phyloP scores from a whole-genome alignment of 1,284 basidiomycete species.

The Ceratobasidium sp. region DNA sequence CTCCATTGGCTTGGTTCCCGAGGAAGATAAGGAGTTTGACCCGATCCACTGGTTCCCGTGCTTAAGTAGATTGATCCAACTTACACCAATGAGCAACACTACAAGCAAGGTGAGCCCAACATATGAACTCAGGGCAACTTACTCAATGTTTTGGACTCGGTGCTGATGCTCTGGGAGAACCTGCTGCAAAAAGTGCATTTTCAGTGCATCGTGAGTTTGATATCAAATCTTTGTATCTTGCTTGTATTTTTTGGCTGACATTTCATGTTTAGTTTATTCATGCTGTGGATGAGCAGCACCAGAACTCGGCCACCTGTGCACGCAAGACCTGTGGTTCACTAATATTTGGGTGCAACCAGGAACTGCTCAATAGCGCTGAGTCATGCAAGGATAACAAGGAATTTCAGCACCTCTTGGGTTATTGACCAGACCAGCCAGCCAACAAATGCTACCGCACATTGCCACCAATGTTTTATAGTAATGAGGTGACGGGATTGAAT shows the following conservation, averaged over 20 bases:
- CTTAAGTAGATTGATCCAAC: not conserved
- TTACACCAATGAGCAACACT: not conserved
- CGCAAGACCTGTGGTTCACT: not conserved
- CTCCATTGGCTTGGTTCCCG: no score
- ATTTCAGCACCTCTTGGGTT: not conserved
- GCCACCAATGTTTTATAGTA: not conserved
- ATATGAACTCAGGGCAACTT: not conserved
- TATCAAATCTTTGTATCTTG: not conserved
- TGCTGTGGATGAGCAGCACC: not conserved
- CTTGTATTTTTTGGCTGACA: not conserved
- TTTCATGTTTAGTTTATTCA: not conserved
- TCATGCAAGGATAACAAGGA: not conserved
- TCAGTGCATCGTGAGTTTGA: not conserved
- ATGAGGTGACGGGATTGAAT: not conserved
- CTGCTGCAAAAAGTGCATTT: not conserved
- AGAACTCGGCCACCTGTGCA: not conserved
- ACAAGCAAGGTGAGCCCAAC: not conserved
- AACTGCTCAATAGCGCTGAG: not conserved
- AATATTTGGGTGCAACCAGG: not conserved
- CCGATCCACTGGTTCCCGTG: no score
- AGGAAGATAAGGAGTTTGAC: no score
- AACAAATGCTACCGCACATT: not conserved
- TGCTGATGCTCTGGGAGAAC: not conserved
- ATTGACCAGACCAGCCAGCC: not conserved
- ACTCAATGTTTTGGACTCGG: not conserved